Evolutionary conservation across 148 eudicot species (phyloP).

Genomic region (Polygonum maritimum): DNA sequence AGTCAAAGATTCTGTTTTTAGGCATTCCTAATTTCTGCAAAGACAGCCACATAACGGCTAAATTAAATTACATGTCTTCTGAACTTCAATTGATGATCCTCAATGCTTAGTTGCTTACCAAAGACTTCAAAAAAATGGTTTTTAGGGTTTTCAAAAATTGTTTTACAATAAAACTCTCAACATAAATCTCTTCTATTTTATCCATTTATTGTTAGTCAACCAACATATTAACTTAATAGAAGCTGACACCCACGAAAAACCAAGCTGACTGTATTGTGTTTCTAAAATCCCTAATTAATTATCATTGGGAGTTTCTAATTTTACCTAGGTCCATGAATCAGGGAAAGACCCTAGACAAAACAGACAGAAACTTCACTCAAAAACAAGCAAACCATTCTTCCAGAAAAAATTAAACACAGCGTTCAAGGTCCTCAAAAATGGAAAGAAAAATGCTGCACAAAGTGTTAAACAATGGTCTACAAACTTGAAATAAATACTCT

Average conservation of each 20-base stretch:
- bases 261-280: not conserved
- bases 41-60: not conserved
- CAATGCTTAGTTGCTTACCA: no score
- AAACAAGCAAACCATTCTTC: not conserved
- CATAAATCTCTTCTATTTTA: not conserved
- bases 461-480: not conserved
- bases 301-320: not conserved
- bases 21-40: not conserved
- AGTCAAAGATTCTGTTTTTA: not conserved
- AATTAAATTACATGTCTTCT: not conserved
- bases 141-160: no score
- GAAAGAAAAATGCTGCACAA: not conserved
- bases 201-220: not conserved
- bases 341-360: conserved; percentile 9
- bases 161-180: not conserved
- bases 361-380: not conserved
- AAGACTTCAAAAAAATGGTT: not conserved
- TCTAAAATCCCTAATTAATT: not conserved
- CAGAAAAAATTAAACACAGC: not conserved
- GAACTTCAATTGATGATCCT: not conserved
- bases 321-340: conserved; percentile 18
- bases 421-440: not conserved
- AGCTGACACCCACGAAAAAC: conserved; percentile 2
- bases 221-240: not conserved
- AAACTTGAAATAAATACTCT: not conserved